Evolutionary conservation across 257 asterid genomes (phyloP).

Genomic region (Solanum corneliomulleri): DNA sequence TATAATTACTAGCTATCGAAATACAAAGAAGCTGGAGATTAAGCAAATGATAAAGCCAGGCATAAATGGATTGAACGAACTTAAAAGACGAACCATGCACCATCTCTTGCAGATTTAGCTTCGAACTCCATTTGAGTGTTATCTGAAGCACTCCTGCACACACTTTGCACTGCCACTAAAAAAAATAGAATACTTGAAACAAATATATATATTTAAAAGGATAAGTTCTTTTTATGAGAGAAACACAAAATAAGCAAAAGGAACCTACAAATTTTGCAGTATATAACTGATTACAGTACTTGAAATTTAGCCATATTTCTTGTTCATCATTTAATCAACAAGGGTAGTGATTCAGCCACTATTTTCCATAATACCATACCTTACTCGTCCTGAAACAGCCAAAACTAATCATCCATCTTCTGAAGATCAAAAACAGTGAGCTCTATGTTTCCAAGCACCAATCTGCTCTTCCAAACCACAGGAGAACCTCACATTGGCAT

Average conservation of each 20-base stretch:
- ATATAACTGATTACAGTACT: background rate
- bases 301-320: background rate
- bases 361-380: background rate
- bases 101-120: constrained; percentile 95
- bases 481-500: background rate
- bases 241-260: background rate
- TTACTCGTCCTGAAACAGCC: background rate
- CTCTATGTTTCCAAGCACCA: background rate
- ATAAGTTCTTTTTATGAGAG: background rate
- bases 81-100: constrained; percentile 72
- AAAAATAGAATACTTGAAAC: background rate
- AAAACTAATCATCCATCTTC: background rate
- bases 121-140: constrained; percentile 75
- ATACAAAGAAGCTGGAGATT: background rate
- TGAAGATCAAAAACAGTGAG: background rate
- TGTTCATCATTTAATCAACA: background rate
- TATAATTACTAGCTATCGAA: background rate
- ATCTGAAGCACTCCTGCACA: constrained; percentile 42
- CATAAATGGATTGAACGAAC: background rate
- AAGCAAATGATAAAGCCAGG: background rate
- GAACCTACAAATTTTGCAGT: background rate
- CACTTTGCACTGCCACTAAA: constrained; percentile 32
- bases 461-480: background rate
- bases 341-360: background rate
- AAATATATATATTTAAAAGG: background rate